Evolutionary conservation across 2,329 filamentous ascomycete species (phyloP).

Genomic region (Oidium heveae): DNA sequence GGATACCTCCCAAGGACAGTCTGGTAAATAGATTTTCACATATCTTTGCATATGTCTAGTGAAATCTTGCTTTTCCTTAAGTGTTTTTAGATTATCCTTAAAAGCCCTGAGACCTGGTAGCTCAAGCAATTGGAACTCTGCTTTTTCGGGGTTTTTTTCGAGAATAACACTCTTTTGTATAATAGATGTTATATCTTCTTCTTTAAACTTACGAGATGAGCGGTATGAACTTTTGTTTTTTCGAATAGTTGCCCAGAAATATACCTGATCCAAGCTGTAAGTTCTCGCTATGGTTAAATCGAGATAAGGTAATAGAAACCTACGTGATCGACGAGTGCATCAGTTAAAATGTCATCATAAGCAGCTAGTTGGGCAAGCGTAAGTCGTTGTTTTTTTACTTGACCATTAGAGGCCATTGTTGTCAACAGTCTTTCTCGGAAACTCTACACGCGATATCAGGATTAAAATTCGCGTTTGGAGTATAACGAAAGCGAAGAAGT

Average conservation of each 20-base stretch:
- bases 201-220: constrained; percentile 50
- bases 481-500: no score
- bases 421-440: no score
- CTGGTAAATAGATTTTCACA: constrained; percentile 73
- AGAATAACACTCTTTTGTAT: constrained; percentile 44
- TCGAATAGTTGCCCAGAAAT: constrained; percentile 88
- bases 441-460: no score
- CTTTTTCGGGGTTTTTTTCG: constrained; percentile 41
- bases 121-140: constrained; percentile 46
- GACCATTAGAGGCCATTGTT: constrained; percentile 19
- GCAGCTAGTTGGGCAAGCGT: constrained; percentile 70
- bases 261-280: constrained; percentile 31
- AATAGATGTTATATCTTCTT: constrained; percentile 31
- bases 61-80: constrained; percentile 71
- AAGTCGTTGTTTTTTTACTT: constrained; percentile 41
- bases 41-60: constrained; percentile 68
- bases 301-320: constrained; percentile 16
- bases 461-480: no score
- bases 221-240: constrained; percentile 82
- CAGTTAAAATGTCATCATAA: constrained; percentile 89
- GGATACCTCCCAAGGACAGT: constrained; percentile 85
- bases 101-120: constrained; percentile 54
- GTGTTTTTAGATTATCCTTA: constrained; percentile 36
- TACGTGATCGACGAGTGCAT: constrained; percentile 87
- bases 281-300: neutral